Evolutionary conservation across 1,284 basidiomycete genomes (phyloP), one percentile per base, ranked within the genome.

Genomic region (Trametes sp.): DNA sequence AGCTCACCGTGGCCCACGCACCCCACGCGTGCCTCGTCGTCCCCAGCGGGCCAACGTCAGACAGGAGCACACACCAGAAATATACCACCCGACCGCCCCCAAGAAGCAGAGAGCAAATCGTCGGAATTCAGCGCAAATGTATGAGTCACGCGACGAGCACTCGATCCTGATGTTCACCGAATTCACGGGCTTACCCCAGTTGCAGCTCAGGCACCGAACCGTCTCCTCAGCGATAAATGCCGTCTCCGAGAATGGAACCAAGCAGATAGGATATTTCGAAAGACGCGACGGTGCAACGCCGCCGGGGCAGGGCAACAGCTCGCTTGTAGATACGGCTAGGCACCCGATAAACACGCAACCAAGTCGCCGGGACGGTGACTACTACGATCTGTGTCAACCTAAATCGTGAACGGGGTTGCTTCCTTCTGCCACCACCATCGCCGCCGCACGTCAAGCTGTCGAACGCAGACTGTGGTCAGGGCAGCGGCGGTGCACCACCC

Each of bases 311-410:
- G 7, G 38, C 38, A 58, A 16, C 8, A 19, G 19, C 10, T 29
- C 26, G 10, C 35, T 21, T 24, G 35, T 33, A 23, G 33, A 23
- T 36, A 48, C 51, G n/a, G 13, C 31, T 31, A 60, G 59, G 59
- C 38, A 60, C 59, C 35, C 44, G 53, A 54, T 50, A 54, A 50
- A 31, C 21, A 49, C 51, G 24, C 26, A 49, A 26, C 42, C 45
- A 49, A 44, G 48, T 58, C 19, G 38, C 56, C 56, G 56, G 49
- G 38, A 33, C 28, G 35, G 16, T 16, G 29, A 23, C 38, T n/a
- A 49, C 21, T 26, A 44, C 28, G 10, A 46, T 26, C 42, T 19
- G n/a, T 29, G 38, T 16, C 38, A 35, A 29, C 19, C 24, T 2
- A 11, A 5, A 16, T 3, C 24, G 13, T 13, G 6, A 16, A 16